These are phyloP conservation scores for Ceratobasidium sp. DNA, from an alignment of 1,284 basidiomycete species.

Conservation along the genomic window DNA sequence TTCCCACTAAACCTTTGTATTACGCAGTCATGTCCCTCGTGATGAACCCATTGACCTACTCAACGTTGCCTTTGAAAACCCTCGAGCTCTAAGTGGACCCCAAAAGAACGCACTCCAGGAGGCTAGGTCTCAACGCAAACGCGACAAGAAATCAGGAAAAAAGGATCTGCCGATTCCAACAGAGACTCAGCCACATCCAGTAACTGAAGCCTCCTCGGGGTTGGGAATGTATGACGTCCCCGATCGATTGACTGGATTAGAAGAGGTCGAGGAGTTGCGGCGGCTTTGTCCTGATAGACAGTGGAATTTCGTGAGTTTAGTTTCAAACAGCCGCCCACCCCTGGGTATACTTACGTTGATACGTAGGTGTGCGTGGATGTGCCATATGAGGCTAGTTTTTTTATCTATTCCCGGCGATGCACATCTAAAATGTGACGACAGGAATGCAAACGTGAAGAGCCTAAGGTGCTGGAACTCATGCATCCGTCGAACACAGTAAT, in stretches of 20 bases:
- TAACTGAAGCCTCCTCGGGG: constrained; percentile 51
- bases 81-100: constrained; percentile 63
- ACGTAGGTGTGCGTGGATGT: constrained; percentile 82
- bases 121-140: constrained; percentile 46
- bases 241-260: constrained; percentile 82
- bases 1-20: constrained; percentile 44
- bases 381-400: constrained; percentile 71
- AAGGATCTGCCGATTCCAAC: constrained; percentile 46
- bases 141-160: constrained; percentile 53
- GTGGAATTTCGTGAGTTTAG: constrained; percentile 83
- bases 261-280: constrained; percentile 78
- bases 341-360: neutral
- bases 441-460: constrained; percentile 68
- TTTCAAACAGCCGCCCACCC: constrained; percentile 9
- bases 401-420: constrained; percentile 11
- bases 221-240: constrained; percentile 66
- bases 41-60: constrained; percentile 90
- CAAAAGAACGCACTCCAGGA: constrained; percentile 49
- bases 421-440: constrained; percentile 47
- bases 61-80: constrained; percentile 97
- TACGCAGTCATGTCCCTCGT: constrained; percentile 66
- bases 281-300: constrained; percentile 70
- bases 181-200: neutral
- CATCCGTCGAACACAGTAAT: constrained; percentile 83
- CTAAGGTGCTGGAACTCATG: constrained; percentile 76